A percentile compares a stretch with the other conserved stretches of the same genome.
Evolutionary conservation across 306 rosid genomes (phyloP).

Genomic region (Corylus heterophylla): DNA sequence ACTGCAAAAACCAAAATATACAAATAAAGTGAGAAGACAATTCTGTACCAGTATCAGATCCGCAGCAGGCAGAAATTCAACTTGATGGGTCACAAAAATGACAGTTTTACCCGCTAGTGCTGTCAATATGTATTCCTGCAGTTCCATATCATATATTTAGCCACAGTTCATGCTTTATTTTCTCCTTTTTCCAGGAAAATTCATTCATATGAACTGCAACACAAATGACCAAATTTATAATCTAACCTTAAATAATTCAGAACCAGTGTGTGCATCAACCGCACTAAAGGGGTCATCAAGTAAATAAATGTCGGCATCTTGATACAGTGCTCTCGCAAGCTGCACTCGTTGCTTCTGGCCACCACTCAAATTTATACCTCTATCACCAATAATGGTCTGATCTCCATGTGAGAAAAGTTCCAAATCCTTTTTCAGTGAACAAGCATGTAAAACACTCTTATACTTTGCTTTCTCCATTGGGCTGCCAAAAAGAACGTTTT

Average conservation of each 20-base stretch:
- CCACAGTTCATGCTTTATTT: conserved; percentile 9
- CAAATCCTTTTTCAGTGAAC: conserved; percentile 85
- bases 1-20: conserved; percentile 20
- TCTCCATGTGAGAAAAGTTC: conserved; percentile 90
- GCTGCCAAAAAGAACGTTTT: conserved; percentile 84
- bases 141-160: conserved; percentile 39
- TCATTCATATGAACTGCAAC: conserved; percentile 30
- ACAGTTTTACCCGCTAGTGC: conserved; percentile 88
- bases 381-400: conserved; percentile 91
- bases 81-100: conserved; percentile 96
- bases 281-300: conserved; percentile 99
- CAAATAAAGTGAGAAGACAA: conserved; percentile 22
- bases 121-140: conserved; percentile 95
- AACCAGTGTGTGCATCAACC: conserved; percentile 96
- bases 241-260: conserved; percentile 75
- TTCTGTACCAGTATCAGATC: conserved; percentile 88
- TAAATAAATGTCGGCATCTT: conserved; percentile 86
- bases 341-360: conserved; percentile 98
- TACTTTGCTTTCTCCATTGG: conserved; percentile 93
- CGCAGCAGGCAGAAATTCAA: conserved; percentile 93
- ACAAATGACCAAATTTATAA: conserved; percentile 6
- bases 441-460: conserved; percentile 85
- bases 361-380: conserved; percentile 94
- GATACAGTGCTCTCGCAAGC: conserved; percentile 95
- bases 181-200: conserved; percentile 25